Conservation (phyloP, 129 eudicot genomes). For the Chrysanthemum makinoi region DNA sequence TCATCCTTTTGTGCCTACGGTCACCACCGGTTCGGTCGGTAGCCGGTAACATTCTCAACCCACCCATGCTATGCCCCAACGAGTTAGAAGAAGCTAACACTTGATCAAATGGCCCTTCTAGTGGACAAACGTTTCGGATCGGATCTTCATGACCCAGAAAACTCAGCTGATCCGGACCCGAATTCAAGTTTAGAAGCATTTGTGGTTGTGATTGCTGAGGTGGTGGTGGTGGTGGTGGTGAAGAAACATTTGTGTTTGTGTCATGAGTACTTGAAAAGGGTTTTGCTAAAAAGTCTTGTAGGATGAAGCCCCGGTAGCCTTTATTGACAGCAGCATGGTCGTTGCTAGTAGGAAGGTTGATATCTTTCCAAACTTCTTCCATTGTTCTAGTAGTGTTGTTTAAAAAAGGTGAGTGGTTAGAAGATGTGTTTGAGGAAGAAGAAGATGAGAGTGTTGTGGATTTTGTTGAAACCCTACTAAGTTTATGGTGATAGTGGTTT, state of each 20-base stretch:
- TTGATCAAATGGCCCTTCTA: conserved; percentile 36
- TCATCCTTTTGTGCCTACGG: conserved; percentile 62
- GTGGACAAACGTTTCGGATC: conserved; percentile 24
- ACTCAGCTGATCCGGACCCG: conserved; percentile 37
- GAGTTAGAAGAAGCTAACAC: conserved; percentile 37
- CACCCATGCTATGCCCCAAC: conserved; percentile 18
- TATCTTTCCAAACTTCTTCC: conserved; percentile 77
- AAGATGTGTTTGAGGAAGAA: conserved; percentile 26
- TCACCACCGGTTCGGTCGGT: conserved; percentile 39
- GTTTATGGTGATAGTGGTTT: conserved; percentile 1
- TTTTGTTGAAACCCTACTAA: not conserved
- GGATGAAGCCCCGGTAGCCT: conserved; percentile 34
- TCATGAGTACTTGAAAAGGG: conserved; percentile 37
- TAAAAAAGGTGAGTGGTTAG: conserved; percentile 22
- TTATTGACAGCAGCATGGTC: conserved; percentile 24
- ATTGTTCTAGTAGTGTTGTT: conserved; percentile 37
- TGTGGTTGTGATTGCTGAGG: conserved; percentile 29
- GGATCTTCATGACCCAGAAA: conserved; percentile 20
- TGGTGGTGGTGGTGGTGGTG: conserved; percentile 26
- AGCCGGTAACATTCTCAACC: conserved; percentile 39
- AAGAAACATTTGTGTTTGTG: conserved; percentile 17
- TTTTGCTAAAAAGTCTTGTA: conserved; percentile 62
- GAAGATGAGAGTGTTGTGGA: conserved; percentile 24
- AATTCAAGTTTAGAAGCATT: conserved; percentile 39
- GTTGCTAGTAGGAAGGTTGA: conserved; percentile 39